Evolutionary conservation across 2,329 filamentous ascomycete species (phyloP), one percentile per base, ranked within the genome.

Genomic region (Colletotrichum sp.): DNA sequence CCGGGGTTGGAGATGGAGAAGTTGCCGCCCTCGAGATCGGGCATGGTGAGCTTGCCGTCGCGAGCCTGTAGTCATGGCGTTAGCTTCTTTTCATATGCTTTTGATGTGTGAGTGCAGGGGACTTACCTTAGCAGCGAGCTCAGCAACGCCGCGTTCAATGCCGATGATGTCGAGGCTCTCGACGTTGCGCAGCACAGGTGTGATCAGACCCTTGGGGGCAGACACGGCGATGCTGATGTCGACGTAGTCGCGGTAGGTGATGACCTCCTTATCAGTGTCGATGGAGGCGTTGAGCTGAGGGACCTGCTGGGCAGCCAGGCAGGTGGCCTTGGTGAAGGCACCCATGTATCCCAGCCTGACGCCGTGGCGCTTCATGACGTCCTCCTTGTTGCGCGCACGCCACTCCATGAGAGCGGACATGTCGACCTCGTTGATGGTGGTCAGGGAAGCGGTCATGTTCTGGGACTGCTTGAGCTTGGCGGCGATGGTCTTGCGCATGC

Each of bases 1-100:
- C 93, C 93, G 90, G 95, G 94, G 88, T 95, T 95, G 85, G 92
- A 94, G 85, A 95, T 95, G 80, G 93, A 95, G 86, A 95, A 94
- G 80, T 93, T 94, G 79, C 93, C 93, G 44, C 93, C 93, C 85
- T 94, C 92, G 88, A 94, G 94, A 83, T 95, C 93, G 80, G 94
- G 93, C 57, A 94, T 93, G 88, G 94, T 95, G 72, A 95, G 89
- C 88, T 95, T 95, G 82, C 93, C 93, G 78, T 95, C 93, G 57
- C 92, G 89, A 77, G 93, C 93, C 81, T 93, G 52, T 21, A 10
- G 4, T 15, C 5, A 10, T n/a, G 4, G 0, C 2, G 15, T 55
- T 7, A 74, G 63, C 21, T n/a, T 15, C 3, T 3, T 76, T 18
- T 77, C 34, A 26, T 7, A 2, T 2, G 26, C 26, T 26, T 26